Evolutionary conservation across 805 yeast species (phyloP), one percentile per base, ranked within the genome.

Genomic region (Saccharomycopsis selenospora): DNA sequence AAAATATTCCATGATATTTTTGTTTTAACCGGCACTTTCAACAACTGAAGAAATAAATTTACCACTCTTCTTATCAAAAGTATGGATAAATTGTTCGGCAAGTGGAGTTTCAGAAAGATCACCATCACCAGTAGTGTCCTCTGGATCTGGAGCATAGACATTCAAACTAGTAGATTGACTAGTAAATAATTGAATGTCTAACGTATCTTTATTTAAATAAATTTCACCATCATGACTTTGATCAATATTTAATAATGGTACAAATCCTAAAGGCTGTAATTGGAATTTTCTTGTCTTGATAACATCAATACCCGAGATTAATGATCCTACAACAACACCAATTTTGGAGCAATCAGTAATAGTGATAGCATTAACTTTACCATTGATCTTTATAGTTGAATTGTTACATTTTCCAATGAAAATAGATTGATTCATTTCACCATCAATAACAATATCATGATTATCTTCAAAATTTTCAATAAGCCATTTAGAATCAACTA

Each of bases 21-120:
- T n/a, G n/a, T n/a, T n/a, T 64, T 66, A 86, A 53, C 90, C 93
- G 25, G 82, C 80, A 65, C 86, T 95, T 63, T 85, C 93, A 43
- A 87, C 95, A 55, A 89, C 82, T 41, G 76, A 72, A 56, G 86
- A 79, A 28, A 73, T 70, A 52, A 90, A 65, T 59, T 76, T 75
- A 25, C 91, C 93, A 7, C 43, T 43, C 47, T 63, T 60, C 41
- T 67, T 64, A 47, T 66, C 70, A 53, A 86, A 70, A 14, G 76
- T 71, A 66, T 88, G 96, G 61, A 79, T 77, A 66, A 93, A 75
- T 69, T 93, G 99, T 67, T 93, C 99, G 6, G 98, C 96, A 38
- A 85, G 77, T 6, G 96, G 81, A 47, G 79, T 68, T 66, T 93
- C 99, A 47, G 72, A 76, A 66, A 76, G 81, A 63, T 91, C 96